Evolutionary conservation across 2,329 filamentous ascomycete genomes (phyloP).

Genomic region (Celoporthe dispersa): DNA sequence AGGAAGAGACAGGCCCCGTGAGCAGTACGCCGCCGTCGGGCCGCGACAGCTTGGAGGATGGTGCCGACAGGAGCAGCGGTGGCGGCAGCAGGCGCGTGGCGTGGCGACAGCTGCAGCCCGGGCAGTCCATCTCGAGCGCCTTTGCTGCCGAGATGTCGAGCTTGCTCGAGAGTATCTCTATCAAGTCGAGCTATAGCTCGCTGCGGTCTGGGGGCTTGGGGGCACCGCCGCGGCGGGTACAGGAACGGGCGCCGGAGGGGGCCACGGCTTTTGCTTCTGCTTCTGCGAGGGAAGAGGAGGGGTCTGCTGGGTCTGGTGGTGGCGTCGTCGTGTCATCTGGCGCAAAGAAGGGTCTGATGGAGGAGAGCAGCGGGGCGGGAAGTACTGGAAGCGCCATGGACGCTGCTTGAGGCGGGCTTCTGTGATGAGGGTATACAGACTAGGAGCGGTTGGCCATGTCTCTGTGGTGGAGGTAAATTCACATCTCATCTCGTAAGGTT

Average conservation of each 20-base stretch:
- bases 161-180: constrained; percentile 18
- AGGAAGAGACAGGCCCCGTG: constrained; percentile 11
- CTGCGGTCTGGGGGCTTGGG: constrained; percentile 7
- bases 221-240: background rate
- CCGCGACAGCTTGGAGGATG: constrained; percentile 5
- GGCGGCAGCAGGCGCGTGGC: background rate
- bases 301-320: background rate
- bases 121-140: constrained; percentile 13
- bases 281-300: background rate
- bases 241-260: background rate
- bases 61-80: background rate
- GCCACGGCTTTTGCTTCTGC: background rate
- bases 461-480: background rate
- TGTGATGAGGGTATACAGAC: background rate
- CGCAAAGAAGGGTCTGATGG: background rate
- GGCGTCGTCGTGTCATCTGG: background rate
- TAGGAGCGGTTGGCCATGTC: no score
- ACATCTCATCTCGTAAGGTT: background rate
- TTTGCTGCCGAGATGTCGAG: constrained; percentile 18
- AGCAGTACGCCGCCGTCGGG: constrained; percentile 7
- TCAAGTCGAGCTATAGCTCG: constrained; percentile 22
- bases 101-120: background rate
- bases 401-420: background rate
- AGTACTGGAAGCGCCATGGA: background rate
- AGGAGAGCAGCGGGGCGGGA: background rate